Evolutionary conservation across 2,329 filamentous ascomycete species (phyloP).

Genomic region (Orbilia javanica): DNA sequence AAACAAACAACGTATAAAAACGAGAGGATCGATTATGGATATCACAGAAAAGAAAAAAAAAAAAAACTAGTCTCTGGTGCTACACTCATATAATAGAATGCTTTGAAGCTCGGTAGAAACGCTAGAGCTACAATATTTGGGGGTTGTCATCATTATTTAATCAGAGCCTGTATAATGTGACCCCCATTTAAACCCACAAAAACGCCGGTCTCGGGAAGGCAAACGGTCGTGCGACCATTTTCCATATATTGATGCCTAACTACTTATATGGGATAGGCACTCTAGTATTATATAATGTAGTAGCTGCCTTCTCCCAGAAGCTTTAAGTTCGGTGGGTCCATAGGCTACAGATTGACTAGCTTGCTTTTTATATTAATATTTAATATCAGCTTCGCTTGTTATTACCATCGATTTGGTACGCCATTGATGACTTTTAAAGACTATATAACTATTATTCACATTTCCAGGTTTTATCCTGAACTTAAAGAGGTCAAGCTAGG

Average conservation of each 20-base stretch:
- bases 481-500: background rate
- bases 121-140: too few species aligned
- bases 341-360: background rate
- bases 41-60: too few species aligned
- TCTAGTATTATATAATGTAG: too few species aligned
- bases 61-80: too few species aligned
- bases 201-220: background rate
- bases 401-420: background rate
- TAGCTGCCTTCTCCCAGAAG: background rate
- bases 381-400: background rate
- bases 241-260: background rate
- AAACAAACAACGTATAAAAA: too few species aligned
- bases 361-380: background rate
- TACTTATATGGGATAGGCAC: background rate
- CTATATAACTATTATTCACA: background rate
- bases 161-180: too few species aligned
- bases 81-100: too few species aligned
- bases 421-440: background rate
- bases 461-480: background rate
- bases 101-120: too few species aligned
- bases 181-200: background rate
- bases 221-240: constrained; percentile 5
- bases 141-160: too few species aligned
- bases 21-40: too few species aligned
- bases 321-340: background rate